phyloP scores from a whole-genome alignment of 306 rosid species.

The Quercus engelmannii region DNA sequence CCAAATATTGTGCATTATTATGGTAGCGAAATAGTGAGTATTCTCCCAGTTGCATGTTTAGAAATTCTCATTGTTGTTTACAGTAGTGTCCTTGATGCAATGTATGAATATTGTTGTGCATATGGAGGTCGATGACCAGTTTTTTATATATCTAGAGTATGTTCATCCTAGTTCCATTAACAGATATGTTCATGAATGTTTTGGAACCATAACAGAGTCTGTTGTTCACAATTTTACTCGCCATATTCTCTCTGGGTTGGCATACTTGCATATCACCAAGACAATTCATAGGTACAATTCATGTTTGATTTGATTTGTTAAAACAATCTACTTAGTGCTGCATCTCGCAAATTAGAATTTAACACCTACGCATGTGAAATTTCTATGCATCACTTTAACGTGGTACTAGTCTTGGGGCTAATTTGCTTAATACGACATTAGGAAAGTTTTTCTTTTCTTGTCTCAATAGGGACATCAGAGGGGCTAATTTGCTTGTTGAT shows the following conservation, averaged over 20 bases:
- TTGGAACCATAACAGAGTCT: constrained; percentile 88
- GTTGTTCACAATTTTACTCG: constrained; percentile 87
- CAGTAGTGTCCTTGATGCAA: background rate
- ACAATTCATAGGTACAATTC: constrained; percentile 75
- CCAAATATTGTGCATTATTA: constrained; percentile 90
- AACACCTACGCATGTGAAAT: background rate
- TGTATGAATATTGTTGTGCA: constrained; percentile 16
- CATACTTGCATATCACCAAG: constrained; percentile 83
- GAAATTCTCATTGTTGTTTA: constrained; percentile 3
- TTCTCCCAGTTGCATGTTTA: constrained; percentile 18
- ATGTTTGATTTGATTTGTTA: background rate
- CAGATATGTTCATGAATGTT: constrained; percentile 82
- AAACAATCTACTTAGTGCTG: background rate
- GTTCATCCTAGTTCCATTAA: constrained; percentile 92
- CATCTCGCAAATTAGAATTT: background rate
- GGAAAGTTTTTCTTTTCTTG: background rate
- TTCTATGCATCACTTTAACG: background rate
- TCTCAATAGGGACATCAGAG: constrained; percentile 75
- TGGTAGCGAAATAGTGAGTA: constrained; percentile 89
- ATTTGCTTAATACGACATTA: background rate
- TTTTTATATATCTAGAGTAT: constrained; percentile 83
- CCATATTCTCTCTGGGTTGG: constrained; percentile 90
- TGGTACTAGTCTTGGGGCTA: background rate
- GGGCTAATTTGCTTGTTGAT: constrained; percentile 95
- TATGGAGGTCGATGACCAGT: constrained; percentile 68